These are phyloP conservation scores for Fraxinus paxiana DNA, from an alignment of 305 asterid species.

Conservation along the genomic window DNA sequence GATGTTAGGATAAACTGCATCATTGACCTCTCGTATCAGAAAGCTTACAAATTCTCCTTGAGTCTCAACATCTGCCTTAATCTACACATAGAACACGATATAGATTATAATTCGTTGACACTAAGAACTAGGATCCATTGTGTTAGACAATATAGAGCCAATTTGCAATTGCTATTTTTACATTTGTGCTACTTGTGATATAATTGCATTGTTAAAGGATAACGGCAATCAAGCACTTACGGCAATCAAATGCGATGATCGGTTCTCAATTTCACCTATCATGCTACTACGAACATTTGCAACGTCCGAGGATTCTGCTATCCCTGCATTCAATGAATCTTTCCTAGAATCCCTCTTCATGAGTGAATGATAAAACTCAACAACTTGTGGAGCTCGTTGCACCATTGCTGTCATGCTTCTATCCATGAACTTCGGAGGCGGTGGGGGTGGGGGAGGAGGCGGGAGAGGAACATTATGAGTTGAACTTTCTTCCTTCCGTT, in stretches of 20 bases:
- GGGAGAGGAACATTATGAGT: conserved; percentile 36
- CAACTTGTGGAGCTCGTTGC: conserved; percentile 87
- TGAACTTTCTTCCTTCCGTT: conserved; percentile 39
- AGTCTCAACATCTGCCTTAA: conserved; percentile 87
- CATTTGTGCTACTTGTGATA: not conserved
- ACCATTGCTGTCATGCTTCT: conserved; percentile 47
- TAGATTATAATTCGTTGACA: not conserved
- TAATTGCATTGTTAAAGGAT: not conserved
- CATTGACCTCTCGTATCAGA: conserved; percentile 69
- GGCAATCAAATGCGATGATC: conserved; percentile 85
- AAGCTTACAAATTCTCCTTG: conserved; percentile 87
- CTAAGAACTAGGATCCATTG: not conserved
- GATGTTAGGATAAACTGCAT: conserved; percentile 56
- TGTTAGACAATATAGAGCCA: not conserved
- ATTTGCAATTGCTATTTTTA: not conserved
- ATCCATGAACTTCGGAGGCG: conserved; percentile 41
- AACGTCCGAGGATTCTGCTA: conserved; percentile 57
- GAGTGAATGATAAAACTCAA: conserved; percentile 82
- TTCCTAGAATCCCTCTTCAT: conserved; percentile 90
- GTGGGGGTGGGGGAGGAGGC: conserved; percentile 78
- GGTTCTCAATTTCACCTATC: conserved; percentile 92
- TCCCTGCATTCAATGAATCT: conserved; percentile 63
- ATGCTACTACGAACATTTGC: conserved; percentile 79
- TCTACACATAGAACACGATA: conserved; percentile 35
- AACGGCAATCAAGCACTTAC: conserved; percentile 41